These are phyloP conservation scores for Scheffersomyces lignicola DNA, from an alignment of 1,139 yeast genomes.

Conservation along the genomic window DNA sequence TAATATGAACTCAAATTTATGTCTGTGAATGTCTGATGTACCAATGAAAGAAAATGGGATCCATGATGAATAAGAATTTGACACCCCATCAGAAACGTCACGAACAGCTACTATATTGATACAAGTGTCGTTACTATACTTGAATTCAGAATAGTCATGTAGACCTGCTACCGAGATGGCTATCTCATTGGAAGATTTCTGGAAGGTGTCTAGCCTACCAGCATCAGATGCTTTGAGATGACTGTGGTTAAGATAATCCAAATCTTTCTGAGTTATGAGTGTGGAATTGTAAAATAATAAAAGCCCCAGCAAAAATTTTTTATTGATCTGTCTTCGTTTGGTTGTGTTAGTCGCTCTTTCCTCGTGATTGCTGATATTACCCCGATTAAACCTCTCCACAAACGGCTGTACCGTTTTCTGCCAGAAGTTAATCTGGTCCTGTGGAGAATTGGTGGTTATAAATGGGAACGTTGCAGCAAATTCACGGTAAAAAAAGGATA, in stretches of 20 bases:
- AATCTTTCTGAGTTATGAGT: constrained; percentile 60
- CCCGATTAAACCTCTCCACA: constrained; percentile 70
- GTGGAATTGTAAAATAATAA: constrained; percentile 75
- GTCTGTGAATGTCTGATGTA: constrained; percentile 18
- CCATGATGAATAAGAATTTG: constrained; percentile 19
- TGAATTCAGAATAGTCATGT: constrained; percentile 35
- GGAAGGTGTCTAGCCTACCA: constrained; percentile 46
- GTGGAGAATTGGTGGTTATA: constrained; percentile 45
- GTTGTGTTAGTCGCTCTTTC: constrained; percentile 74
- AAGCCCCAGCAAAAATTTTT: constrained; percentile 60
- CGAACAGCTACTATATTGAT: constrained; percentile 69
- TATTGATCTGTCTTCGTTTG: constrained; percentile 63
- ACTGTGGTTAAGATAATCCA: constrained; percentile 45
- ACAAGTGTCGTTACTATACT: constrained; percentile 57
- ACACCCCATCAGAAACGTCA: constrained; percentile 16
- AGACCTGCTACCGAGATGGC: constrained; percentile 19
- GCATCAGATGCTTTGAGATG: constrained; percentile 55
- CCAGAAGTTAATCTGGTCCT: constrained; percentile 68
- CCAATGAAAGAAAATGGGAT: constrained; percentile 17
- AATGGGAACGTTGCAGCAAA: constrained; percentile 76
- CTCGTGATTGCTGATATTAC: constrained; percentile 64
- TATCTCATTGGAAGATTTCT: constrained; percentile 15
- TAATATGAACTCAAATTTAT: constrained; percentile 46
- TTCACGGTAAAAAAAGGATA: constrained; percentile 61
- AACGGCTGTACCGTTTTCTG: constrained; percentile 74